Percentiles rank a stretch among this genome's conserved stretches.
Conservation (phyloP, 2,329 filamentous ascomycete genomes). For the Gaeumannomyces sp. region DNA sequence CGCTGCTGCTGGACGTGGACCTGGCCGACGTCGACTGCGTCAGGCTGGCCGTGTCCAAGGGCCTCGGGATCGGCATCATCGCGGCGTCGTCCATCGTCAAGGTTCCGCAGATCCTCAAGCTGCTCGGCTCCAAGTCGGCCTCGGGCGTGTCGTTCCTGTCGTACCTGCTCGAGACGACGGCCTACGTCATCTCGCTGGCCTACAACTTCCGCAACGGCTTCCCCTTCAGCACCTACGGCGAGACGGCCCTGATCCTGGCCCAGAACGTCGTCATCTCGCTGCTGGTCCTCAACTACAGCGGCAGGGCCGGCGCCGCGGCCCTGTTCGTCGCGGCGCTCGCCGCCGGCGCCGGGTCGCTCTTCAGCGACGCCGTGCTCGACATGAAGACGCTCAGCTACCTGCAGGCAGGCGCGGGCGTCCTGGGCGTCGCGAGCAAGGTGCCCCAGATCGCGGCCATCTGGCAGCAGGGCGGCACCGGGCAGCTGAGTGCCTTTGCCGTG, state of each 20-base stretch:
- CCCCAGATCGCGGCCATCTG: constrained; percentile 89
- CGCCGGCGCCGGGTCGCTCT: constrained; percentile 61
- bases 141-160: constrained; percentile 82
- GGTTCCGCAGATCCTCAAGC: constrained; percentile 92
- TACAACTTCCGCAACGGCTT: constrained; percentile 91
- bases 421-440: constrained; percentile 85
- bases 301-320: constrained; percentile 60
- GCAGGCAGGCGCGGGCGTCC: constrained; percentile 75
- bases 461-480: constrained; percentile 80
- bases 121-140: constrained; percentile 72
- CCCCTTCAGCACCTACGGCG: constrained; percentile 94
- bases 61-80: constrained; percentile 88
- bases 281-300: constrained; percentile 78
- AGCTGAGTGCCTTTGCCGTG: constrained; percentile 93
- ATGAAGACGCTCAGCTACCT: constrained; percentile 64
- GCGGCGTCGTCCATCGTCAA: constrained; percentile 87
- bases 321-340: constrained; percentile 74
- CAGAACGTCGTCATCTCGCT: constrained; percentile 90
- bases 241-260: constrained; percentile 83
- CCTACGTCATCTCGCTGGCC: constrained; percentile 81
- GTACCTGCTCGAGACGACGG: constrained; percentile 85
- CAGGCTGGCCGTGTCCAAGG: constrained; percentile 87
- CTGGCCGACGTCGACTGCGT: constrained; percentile 70
- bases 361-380: constrained; percentile 58
- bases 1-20: constrained; percentile 79